Base-by-base conservation (phyloP, 2,329 filamentous ascomycete species). In the Teratosphaeria pseudoeucalypti region DNA sequence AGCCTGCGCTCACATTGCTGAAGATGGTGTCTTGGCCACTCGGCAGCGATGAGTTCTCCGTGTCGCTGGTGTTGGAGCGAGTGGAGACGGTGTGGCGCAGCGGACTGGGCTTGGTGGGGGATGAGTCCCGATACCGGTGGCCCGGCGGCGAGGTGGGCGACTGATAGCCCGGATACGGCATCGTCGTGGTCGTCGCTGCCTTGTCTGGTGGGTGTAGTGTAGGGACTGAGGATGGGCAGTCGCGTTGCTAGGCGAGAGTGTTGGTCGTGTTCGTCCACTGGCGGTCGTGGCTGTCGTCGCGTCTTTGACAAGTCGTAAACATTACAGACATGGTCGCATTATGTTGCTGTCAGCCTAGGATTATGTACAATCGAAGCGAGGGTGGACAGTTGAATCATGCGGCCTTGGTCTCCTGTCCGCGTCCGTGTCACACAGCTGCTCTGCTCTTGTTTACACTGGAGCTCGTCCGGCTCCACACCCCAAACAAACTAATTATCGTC, bases 41-140 rank as follows among this genome's bases (percentile, higher is more conserved):
- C 11, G 66, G 65, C 3, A 67, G 56, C 7, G 63, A 64, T 2
- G 68, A 64, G 55, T 65, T 66, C 54, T 71, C 68, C 56, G 67
- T 66, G 29, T 71, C 69, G 63, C 69, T 71, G 61, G 67, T 64
- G 63, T 68, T 67, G 43, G 70, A 71, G 52, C 66, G 60, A 55
- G 70, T 71, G 26, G 69, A 71, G 55, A 72, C 61, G 19, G 68
- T 68, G 57, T 72, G 70, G 53, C 70, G 70, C 23, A 72, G 65
- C 43, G 70, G 70, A 12, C 67, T 70, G 27, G 66, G 67, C 61
- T 72, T 72, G 58, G 65, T 69, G 34, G 70, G 70, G 54, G 64
- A 67, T 62, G 70, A 67, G 54, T 70, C 67, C 26, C 67, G 66
- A 39, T 68, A 70, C 27, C 68, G 68, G 60, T 68, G 66, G 60